These are phyloP conservation scores for Chrysanthemum makinoi DNA, from an alignment of 129 eudicot genomes.

Conservation along the genomic window DNA sequence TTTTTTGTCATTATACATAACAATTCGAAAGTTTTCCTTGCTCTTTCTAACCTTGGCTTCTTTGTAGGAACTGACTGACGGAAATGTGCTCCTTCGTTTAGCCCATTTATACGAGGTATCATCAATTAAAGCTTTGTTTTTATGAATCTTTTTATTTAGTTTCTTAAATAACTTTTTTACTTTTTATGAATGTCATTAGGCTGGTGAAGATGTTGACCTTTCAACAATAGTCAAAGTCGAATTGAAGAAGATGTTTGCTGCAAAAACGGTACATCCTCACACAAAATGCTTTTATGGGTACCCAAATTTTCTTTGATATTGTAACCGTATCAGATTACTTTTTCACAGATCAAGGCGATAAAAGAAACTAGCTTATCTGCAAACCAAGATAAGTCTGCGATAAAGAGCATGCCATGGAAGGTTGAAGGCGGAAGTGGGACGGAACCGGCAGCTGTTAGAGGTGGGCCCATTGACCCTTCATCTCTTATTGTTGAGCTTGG, in stretches of 20 bases:
- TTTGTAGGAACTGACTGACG: constrained; percentile 68
- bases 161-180: constrained; percentile 13
- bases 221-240: constrained; percentile 73
- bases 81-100: constrained; percentile 74
- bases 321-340: constrained; percentile 5
- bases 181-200: constrained; percentile 47
- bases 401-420: constrained; percentile 62
- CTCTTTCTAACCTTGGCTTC: constrained; percentile 23
- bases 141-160: neutral
- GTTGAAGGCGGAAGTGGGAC: constrained; percentile 49
- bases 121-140: constrained; percentile 1
- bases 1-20: neutral
- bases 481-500: constrained; percentile 84
- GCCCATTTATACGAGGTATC: constrained; percentile 88
- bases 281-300: neutral
- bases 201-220: constrained; percentile 65
- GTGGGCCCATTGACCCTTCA: constrained; percentile 53
- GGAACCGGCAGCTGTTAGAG: constrained; percentile 40
- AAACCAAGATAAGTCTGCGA: constrained; percentile 69
- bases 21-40: neutral
- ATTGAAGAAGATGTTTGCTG: constrained; percentile 64
- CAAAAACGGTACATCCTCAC: constrained; percentile 46
- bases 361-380: constrained; percentile 88
- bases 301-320: neutral
- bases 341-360: constrained; percentile 53